Percentiles rank a stretch among this genome's conserved stretches.
phyloP scores from a whole-genome alignment of 1,284 basidiomycete species.

The Spongiforma sp. region DNA sequence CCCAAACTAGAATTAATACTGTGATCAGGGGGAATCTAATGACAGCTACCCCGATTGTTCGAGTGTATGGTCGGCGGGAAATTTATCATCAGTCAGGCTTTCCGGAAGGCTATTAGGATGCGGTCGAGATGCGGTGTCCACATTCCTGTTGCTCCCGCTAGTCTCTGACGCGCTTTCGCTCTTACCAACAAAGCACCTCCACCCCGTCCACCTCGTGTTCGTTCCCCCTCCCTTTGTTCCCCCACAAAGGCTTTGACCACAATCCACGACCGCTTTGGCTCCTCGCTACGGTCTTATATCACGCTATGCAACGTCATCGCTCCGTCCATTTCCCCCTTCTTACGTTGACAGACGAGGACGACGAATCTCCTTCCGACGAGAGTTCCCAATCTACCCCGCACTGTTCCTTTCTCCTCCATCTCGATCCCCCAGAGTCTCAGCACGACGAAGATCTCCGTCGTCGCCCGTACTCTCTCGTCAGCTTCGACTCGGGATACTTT shows the following conservation, averaged over 20 bases:
- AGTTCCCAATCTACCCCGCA: slow-evolving; percentile 30
- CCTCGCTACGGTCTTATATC: slow-evolving; percentile 19
- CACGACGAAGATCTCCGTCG: slow-evolving; percentile 4
- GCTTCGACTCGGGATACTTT: slow-evolving; percentile 38
- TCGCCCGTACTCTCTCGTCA: slow-evolving; percentile 27
- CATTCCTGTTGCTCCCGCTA: slow-evolving; percentile 8
- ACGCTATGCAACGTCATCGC: slow-evolving; percentile 21
- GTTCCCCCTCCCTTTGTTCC: slow-evolving; percentile 34
- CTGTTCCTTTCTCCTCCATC: slow-evolving; percentile 20
- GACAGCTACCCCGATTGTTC: not conserved
- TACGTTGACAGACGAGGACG: slow-evolving; percentile 20
- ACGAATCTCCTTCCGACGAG: slow-evolving; percentile 13
- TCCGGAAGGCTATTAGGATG: slow-evolving; percentile 29
- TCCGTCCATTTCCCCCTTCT: slow-evolving; percentile 19
- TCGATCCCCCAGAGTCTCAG: slow-evolving; percentile 8
- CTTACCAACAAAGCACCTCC: slow-evolving; percentile 9
- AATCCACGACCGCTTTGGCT: slow-evolving; percentile 30
- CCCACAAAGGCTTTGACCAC: slow-evolving; percentile 28
- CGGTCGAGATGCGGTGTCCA: slow-evolving; percentile 14
- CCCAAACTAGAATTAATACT: not conserved
- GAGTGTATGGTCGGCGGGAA: slow-evolving; percentile 17
- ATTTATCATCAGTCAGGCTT: slow-evolving; percentile 13
- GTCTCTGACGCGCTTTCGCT: no score
- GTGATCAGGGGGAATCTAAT: slow-evolving; percentile 8
- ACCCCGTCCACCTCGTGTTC: no score